Evolutionary conservation across 257 asterid genomes (phyloP), one percentile per base, ranked within the genome.

Genomic region (Solanum appendiculatum): DNA sequence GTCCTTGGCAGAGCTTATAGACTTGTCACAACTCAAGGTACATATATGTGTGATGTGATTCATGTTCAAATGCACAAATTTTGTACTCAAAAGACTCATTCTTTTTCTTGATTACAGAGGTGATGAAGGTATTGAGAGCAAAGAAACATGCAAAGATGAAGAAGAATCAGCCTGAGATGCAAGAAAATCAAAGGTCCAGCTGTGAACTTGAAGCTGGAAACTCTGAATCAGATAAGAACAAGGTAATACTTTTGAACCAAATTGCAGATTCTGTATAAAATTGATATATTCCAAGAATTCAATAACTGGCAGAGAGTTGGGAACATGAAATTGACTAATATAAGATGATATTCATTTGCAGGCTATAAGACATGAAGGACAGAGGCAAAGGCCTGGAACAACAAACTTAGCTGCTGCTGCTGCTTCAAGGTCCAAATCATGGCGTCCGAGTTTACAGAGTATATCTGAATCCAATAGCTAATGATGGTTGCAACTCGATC

Each of bases 21-120:
- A 42, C 97, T 96, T 1, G 93, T 96, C 86, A 95, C 99, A 77
- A 91, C 94, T 70, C 98, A 96, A 94, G 98, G 99, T 96, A 44
- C 21, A 16, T 42, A 11, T 29, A 2, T 63, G 6, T 58, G 29
- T 68, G 39, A 58, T 69, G 25, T 70, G 34, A 3, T 82, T 66
- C 40, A 31, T 7, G 39, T 27, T 51, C 63, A 40, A 31, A 21
- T 15, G 2, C 14, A 15, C 18, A 36, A 29, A n/a, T 9, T 33
- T 69, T 23, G 18, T 29, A 27, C 74, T 66, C 11, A 27, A 14
- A 36, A 12, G 7, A 7, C 64, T 37, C 34, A 18, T 13, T 21
- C 21, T 5, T 37, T 23, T 29, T 15, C 25, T 9, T 86, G 20
- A 75, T 63, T 91, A 88, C 93, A 96, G 99, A 96, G 93, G 99